Conservation (phyloP, 768 basidiomycete genomes). For the Chiua virens region DNA sequence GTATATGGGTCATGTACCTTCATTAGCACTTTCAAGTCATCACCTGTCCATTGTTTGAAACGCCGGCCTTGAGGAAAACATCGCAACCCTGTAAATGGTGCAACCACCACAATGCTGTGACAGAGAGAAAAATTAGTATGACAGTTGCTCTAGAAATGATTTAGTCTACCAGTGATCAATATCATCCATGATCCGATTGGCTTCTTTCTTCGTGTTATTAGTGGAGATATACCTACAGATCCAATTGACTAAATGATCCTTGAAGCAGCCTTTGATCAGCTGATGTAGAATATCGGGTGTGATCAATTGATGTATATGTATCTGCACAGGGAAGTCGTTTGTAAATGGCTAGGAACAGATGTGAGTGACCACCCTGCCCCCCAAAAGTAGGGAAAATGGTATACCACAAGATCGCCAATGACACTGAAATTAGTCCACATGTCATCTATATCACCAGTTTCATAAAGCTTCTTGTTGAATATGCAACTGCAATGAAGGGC, state of each 20-base stretch:
- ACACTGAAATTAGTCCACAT: conserved; percentile 22
- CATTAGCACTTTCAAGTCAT: conserved; percentile 5
- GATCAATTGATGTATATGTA: conserved; percentile 33
- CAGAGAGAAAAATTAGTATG: too few relatives aligned
- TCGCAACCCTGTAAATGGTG: neutral
- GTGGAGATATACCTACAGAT: neutral
- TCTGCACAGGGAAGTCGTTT: conserved; percentile 30
- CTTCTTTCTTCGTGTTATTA: neutral
- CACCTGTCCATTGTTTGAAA: conserved; percentile 1
- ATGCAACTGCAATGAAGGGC: too few relatives aligned
- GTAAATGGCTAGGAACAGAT: conserved; percentile 40
- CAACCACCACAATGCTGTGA: neutral
- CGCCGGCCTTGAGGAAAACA: neutral
- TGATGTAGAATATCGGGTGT: conserved; percentile 22
- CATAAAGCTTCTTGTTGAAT: too few relatives aligned
- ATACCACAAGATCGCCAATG: conserved; percentile 3
- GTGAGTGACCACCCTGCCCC: too few relatives aligned
- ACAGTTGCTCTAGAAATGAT: too few relatives aligned
- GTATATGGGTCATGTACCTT: too few relatives aligned
- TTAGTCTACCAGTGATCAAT: neutral
- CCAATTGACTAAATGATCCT: neutral
- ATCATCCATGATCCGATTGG: neutral
- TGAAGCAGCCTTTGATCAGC: neutral
- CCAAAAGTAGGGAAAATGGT: too few relatives aligned
- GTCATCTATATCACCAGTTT: too few relatives aligned